Evolutionary conservation across 177 flowering plant species (phyloP).

Genomic region (Vitis hybrid): DNA sequence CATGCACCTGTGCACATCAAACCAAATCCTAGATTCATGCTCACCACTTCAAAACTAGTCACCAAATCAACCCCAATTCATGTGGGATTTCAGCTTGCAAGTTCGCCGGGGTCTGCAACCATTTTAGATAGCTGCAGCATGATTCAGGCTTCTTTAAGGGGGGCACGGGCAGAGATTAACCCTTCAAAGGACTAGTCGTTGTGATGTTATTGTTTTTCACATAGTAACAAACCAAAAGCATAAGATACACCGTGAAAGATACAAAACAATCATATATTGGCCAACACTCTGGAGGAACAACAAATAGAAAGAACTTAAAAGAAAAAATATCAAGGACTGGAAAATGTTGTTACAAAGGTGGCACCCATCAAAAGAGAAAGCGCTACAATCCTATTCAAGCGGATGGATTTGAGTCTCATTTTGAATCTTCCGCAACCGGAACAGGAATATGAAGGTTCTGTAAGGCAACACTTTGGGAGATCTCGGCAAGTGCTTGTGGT

Average conservation of each 20-base stretch:
- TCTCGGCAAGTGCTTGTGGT: constrained; percentile 13
- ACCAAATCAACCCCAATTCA: too few species aligned
- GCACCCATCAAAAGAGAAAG: neutral
- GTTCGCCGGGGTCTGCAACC: too few species aligned
- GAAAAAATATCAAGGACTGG: neutral
- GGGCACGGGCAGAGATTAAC: neutral
- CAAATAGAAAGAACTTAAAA: neutral
- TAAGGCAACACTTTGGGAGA: constrained; percentile 9
- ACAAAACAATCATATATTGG: constrained; percentile 4
- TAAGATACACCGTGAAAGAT: neutral
- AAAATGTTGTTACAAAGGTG: neutral
- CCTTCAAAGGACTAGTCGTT: neutral
- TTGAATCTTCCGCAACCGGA: constrained; percentile 8
- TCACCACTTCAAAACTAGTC: too few species aligned
- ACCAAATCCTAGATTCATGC: too few species aligned
- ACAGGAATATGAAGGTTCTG: neutral
- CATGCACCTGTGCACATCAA: too few species aligned
- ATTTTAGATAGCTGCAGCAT: too few species aligned
- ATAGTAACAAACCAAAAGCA: neutral
- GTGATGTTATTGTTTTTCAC: neutral
- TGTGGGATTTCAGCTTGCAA: too few species aligned
- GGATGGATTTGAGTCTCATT: neutral
- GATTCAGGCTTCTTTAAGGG: too few species aligned
- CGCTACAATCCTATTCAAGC: constrained; percentile 1
- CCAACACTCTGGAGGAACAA: neutral